These are phyloP conservation scores for Carallia brachiata DNA, from an alignment of 345 rosid genomes.

Conservation along the genomic window DNA sequence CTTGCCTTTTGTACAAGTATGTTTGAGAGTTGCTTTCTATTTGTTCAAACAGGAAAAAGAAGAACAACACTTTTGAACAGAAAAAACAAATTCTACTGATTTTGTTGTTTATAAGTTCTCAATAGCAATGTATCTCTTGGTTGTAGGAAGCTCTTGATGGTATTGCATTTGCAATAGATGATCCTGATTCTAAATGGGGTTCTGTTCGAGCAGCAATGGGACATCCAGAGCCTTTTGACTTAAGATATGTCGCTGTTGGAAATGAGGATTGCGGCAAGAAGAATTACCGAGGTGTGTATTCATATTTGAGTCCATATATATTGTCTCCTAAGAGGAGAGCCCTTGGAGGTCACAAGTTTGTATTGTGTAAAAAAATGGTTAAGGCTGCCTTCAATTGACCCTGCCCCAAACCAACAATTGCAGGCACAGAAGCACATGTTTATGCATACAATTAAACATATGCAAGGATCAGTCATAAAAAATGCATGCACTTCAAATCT, in stretches of 20 bases:
- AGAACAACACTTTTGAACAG: not conserved
- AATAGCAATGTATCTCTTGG: conserved; percentile 8
- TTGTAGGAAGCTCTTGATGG: conserved; percentile 96
- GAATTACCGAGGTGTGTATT: conserved; percentile 69
- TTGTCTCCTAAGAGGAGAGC: not conserved
- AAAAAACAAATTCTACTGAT: too few relatives aligned
- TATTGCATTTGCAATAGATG: conserved; percentile 85
- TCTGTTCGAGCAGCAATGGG: conserved; percentile 90
- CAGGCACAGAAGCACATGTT: not conserved
- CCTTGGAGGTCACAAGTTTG: too few relatives aligned
- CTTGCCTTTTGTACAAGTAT: conserved; percentile 82
- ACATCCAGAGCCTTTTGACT: conserved; percentile 83
- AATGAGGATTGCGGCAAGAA: conserved; percentile 91
- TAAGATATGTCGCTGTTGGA: conserved; percentile 87
- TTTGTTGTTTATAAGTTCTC: not conserved
- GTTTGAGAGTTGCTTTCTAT: conserved; percentile 19
- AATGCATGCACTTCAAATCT: conserved; percentile 1
- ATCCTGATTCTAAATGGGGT: conserved; percentile 76
- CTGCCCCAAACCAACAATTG: not conserved
- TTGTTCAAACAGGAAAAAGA: not conserved
- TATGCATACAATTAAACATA: not conserved
- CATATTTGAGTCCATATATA: conserved; percentile 3
- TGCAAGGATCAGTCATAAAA: not conserved
- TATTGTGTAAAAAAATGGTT: too few relatives aligned
- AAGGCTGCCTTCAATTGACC: too few relatives aligned